Conservation (phyloP, 805 yeast genomes). For the Yueomyces sinensis region DNA sequence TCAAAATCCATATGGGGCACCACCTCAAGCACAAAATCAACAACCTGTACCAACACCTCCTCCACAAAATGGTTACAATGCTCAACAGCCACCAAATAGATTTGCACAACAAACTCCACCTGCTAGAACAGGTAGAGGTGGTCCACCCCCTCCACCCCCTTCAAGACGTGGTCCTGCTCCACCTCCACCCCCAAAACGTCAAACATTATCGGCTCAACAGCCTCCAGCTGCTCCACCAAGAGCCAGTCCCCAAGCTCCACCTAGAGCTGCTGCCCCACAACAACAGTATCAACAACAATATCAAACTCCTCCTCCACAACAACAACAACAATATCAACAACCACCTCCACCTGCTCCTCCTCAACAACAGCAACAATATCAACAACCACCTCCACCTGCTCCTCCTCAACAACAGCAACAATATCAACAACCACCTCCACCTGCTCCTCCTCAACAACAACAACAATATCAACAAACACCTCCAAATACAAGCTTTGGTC, state of each 20-base stretch:
- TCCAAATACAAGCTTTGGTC: constrained; percentile 5
- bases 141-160: constrained; percentile 13
- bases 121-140: neutral
- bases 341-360: constrained; percentile 12
- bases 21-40: constrained; percentile 4
- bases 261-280: constrained; percentile 3
- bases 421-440: constrained; percentile 14
- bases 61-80: constrained; percentile 7
- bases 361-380: constrained; percentile 9
- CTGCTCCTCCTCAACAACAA: constrained; percentile 11
- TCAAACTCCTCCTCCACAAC: constrained; percentile 3
- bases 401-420: constrained; percentile 2
- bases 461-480: too few species aligned
- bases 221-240: constrained; percentile 1
- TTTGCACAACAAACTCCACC: constrained; percentile 3
- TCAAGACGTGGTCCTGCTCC: constrained; percentile 22
- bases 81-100: constrained; percentile 2
- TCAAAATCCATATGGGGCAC: constrained; percentile 3
- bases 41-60: constrained; percentile 13
- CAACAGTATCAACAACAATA: constrained; percentile 1
- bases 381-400: constrained; percentile 6
- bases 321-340: constrained; percentile 6
- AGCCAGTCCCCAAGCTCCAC: constrained; percentile 2
- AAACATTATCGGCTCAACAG: constrained; percentile 2
- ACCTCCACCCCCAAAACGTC: constrained; percentile 16